These are phyloP conservation scores for Cladosporium sp. DNA, from an alignment of 2,329 filamentous ascomycete genomes.

Conservation along the genomic window DNA sequence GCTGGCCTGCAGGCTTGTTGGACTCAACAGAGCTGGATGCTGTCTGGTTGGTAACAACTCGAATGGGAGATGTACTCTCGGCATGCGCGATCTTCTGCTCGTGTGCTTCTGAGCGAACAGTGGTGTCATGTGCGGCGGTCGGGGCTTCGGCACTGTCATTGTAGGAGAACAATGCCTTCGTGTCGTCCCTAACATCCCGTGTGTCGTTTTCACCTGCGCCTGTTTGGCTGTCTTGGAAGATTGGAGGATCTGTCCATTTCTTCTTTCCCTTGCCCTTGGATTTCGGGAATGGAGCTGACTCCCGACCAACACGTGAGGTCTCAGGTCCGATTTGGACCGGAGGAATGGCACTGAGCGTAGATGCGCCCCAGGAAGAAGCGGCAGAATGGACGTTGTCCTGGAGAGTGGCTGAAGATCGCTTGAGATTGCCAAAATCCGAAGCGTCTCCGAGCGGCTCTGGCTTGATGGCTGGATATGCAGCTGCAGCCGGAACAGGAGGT, in stretches of 20 bases:
- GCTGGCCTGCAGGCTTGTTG: neutral
- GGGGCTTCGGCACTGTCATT: neutral
- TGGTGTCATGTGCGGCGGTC: neutral
- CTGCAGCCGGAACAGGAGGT: conserved; percentile 7
- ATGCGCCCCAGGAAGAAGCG: neutral
- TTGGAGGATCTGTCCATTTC: conserved; percentile 15
- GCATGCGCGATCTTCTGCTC: neutral
- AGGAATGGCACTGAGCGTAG: neutral
- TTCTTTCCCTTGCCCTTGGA: neutral
- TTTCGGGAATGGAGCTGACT: neutral
- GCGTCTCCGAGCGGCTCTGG: neutral
- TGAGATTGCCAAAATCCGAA: neutral
- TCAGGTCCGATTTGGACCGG: neutral
- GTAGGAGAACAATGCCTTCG: neutral
- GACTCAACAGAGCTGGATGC: neutral
- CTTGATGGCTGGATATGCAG: neutral
- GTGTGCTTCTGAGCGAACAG: neutral
- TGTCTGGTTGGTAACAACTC: neutral
- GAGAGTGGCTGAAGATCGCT: neutral
- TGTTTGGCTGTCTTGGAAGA: conserved; percentile 2
- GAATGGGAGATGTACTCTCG: neutral
- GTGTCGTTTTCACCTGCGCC: neutral
- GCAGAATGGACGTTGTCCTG: neutral
- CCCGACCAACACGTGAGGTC: neutral
- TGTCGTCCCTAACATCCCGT: neutral